A percentile compares a stretch with the other conserved stretches of the same genome.
Evolutionary conservation across 495 filamentous ascomycete genomes (phyloP).

Genomic region (Corynascus novoguineensis): DNA sequence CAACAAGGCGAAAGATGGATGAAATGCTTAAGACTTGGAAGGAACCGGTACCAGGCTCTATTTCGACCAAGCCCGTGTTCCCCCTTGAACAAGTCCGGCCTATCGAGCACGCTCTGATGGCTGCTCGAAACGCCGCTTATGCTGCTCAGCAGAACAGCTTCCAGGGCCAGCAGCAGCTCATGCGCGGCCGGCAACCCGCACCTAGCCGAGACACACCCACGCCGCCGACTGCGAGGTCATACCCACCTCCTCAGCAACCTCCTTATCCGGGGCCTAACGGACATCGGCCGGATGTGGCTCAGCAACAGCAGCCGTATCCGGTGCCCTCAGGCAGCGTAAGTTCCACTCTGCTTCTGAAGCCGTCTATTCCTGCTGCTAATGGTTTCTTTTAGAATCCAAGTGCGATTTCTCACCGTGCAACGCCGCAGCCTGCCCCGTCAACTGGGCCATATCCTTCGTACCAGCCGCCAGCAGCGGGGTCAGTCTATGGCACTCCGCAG

Average conservation of each 20-base stretch:
- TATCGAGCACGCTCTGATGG: constrained; percentile 91
- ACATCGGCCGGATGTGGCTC: constrained; percentile 17
- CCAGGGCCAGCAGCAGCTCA: constrained; percentile 57
- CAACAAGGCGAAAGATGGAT: constrained; percentile 82
- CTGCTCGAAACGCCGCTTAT: constrained; percentile 69
- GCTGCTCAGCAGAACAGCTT: constrained; percentile 63
- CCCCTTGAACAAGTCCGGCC: constrained; percentile 72
- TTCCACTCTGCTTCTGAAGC: not conserved
- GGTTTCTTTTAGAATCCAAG: constrained; percentile 21
- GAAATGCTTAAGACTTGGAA: constrained; percentile 99
- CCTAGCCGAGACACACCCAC: constrained; percentile 65
- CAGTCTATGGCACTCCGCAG: constrained; percentile 32
- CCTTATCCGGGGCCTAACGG: constrained; percentile 20
- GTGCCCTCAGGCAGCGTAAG: constrained; percentile 26
- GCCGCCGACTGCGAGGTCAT: constrained; percentile 49
- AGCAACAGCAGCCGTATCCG: constrained; percentile 26
- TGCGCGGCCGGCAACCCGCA: constrained; percentile 50
- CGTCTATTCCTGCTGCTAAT: constrained; percentile 14
- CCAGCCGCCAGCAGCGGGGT: constrained; percentile 18
- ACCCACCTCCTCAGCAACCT: constrained; percentile 23
- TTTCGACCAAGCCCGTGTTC: constrained; percentile 85
- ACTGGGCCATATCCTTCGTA: constrained; percentile 26
- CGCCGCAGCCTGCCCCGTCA: constrained; percentile 31
- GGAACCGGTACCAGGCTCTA: constrained; percentile 85
- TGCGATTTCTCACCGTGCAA: constrained; percentile 25